Evolutionary conservation across 805 yeast genomes (phyloP).

Genomic region (Tetrapisispora nanseiensis): DNA sequence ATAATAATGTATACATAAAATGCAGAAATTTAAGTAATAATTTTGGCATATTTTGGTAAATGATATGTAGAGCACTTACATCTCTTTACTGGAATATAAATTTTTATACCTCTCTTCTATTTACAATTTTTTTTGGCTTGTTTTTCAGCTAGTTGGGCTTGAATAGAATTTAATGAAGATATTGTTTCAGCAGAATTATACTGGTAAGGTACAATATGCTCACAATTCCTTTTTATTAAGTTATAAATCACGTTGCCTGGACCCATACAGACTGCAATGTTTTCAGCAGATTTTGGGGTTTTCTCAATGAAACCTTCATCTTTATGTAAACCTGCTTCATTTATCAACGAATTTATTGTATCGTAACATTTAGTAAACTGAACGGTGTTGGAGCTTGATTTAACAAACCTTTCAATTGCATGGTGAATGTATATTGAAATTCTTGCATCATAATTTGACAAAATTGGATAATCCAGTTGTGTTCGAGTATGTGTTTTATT

Average conservation of each 20-base stretch:
- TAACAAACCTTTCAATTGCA: slow-evolving; percentile 28
- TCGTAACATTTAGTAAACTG: slow-evolving; percentile 28
- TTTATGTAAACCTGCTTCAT: neutral
- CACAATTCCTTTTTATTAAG: slow-evolving; percentile 23
- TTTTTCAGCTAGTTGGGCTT: neutral
- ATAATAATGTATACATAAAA: neutral
- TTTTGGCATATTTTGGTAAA: too few species aligned
- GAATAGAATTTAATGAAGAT: slow-evolving; percentile 12
- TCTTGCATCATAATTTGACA: slow-evolving; percentile 26
- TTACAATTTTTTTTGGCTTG: neutral
- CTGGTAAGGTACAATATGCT: slow-evolving; percentile 13
- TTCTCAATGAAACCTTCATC: slow-evolving; percentile 4
- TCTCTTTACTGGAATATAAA: neutral
- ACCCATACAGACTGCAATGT: slow-evolving; percentile 23
- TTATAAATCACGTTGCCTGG: slow-evolving; percentile 27
- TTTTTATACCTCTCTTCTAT: neutral
- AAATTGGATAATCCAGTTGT: slow-evolving; percentile 21
- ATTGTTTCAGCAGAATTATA: slow-evolving; percentile 22
- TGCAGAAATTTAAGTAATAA: neutral
- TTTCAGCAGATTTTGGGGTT: neutral
- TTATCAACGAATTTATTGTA: slow-evolving; percentile 13
- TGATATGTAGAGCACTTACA: neutral
- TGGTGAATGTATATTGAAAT: slow-evolving; percentile 19
- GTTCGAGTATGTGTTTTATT: slow-evolving; percentile 20
- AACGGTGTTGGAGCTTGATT: slow-evolving; percentile 26